Conservation (phyloP, 176 grass and related monocot species). For the Rhynchospora pubera region DNA sequence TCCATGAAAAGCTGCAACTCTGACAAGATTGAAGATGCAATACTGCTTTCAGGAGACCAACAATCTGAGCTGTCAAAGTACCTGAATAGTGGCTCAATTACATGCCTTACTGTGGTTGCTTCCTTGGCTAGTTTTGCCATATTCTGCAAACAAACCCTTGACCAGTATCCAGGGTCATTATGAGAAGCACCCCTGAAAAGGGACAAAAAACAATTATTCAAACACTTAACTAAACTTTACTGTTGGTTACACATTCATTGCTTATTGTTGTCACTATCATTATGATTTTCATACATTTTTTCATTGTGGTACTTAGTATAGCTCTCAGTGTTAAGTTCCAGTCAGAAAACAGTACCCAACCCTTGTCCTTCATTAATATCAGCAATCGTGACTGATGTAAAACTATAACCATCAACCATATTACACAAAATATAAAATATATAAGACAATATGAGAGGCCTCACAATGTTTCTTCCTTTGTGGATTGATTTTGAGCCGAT, state of each 20-base stretch:
- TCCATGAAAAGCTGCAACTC: slow-evolving; percentile 83
- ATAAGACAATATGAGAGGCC: background rate
- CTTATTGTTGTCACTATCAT: background rate
- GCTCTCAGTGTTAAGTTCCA: background rate
- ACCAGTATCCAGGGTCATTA: slow-evolving; percentile 60
- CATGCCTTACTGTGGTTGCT: slow-evolving; percentile 66
- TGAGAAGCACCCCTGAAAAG: slow-evolving; percentile 50
- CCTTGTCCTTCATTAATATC: background rate
- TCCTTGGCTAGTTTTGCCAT: slow-evolving; percentile 89
- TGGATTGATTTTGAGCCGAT: background rate
- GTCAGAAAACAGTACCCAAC: background rate
- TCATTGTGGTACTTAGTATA: background rate
- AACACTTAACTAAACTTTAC: background rate
- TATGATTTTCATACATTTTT: background rate
- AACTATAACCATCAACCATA: background rate
- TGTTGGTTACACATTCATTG: background rate
- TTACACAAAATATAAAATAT: background rate
- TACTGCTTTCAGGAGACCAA: slow-evolving; percentile 76
- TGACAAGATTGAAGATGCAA: slow-evolving; percentile 79
- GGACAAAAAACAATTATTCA: background rate
- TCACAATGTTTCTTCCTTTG: slow-evolving; percentile 9
- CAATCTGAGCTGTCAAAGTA: slow-evolving; percentile 66
- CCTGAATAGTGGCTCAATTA: slow-evolving; percentile 84
- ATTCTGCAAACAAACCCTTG: slow-evolving; percentile 78
- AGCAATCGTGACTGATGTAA: background rate